phyloP scores from a whole-genome alignment of 768 basidiomycete genomes.

The Lepiota subincarnata region DNA sequence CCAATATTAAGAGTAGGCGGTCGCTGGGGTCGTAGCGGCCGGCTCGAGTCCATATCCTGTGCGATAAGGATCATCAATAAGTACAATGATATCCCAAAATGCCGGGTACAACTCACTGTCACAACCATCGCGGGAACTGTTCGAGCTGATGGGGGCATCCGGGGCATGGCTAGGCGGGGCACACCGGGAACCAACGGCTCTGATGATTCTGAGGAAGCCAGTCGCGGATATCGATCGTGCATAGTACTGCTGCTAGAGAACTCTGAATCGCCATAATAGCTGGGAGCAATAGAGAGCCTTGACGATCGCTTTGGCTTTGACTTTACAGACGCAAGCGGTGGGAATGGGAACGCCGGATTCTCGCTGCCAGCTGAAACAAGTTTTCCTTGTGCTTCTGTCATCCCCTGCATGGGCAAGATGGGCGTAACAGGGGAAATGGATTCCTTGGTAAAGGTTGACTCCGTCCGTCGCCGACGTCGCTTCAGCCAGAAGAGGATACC shows the following conservation, averaged over 20 bases:
- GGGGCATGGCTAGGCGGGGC: conserved; percentile 15
- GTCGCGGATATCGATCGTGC: conserved; percentile 16
- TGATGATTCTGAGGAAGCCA: conserved; percentile 20
- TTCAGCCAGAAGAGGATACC: conserved; percentile 22
- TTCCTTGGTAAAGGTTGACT: conserved; percentile 19
- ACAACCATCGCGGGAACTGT: background rate
- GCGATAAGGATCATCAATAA: background rate
- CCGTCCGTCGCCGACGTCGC: conserved; percentile 19
- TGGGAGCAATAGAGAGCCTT: conserved; percentile 32
- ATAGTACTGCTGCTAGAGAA: conserved; percentile 17
- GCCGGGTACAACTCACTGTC: conserved; percentile 3
- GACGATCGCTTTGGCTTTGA: conserved; percentile 14
- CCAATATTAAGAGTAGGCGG: conserved; percentile 5
- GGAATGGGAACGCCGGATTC: conserved; percentile 23
- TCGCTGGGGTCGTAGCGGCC: background rate
- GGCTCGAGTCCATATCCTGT: background rate
- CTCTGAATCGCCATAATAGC: conserved; percentile 31
- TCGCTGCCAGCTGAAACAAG: conserved; percentile 10
- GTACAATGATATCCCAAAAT: background rate
- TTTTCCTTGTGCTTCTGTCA: conserved; percentile 20
- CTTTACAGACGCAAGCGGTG: conserved; percentile 14
- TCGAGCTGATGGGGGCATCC: conserved; percentile 3
- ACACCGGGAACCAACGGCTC: conserved; percentile 24
- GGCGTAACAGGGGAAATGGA: conserved; percentile 27
- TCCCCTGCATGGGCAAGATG: conserved; percentile 30